These are phyloP conservation scores for Agaricus blazei DNA, from an alignment of 768 basidiomycete genomes.

Conservation along the genomic window DNA sequence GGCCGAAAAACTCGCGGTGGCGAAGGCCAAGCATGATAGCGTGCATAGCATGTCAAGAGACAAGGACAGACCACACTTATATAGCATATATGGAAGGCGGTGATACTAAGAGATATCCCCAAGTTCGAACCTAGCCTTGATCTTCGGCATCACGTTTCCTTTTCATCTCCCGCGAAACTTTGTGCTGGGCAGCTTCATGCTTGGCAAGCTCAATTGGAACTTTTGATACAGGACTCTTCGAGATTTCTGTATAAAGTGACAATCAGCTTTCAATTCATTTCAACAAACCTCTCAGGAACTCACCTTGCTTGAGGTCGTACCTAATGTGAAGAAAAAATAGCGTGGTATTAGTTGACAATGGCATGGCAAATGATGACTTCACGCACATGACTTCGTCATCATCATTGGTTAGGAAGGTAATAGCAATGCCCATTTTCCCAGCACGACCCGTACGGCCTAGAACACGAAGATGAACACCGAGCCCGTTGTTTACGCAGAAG, in stretches of 20 bases:
- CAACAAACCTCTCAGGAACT: constrained; percentile 16
- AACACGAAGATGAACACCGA: constrained; percentile 7
- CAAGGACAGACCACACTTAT: too few relatives aligned
- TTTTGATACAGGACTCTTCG: constrained; percentile 90
- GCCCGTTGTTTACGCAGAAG: constrained; percentile 12
- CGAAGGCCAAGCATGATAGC: too few relatives aligned
- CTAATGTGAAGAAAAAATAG: constrained; percentile 32
- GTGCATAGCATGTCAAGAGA: too few relatives aligned
- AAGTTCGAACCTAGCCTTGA: constrained; percentile 32
- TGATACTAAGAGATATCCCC: too few relatives aligned
- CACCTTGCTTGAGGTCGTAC: constrained; percentile 94
- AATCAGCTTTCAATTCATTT: background rate
- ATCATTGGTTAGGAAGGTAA: constrained; percentile 94
- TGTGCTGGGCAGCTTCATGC: constrained; percentile 89
- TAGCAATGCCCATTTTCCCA: constrained; percentile 88
- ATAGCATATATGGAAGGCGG: too few relatives aligned
- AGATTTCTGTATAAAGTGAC: constrained; percentile 58
- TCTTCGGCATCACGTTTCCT: constrained; percentile 85
- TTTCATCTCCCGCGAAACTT: constrained; percentile 93
- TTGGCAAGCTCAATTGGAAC: constrained; percentile 83
- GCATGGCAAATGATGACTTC: constrained; percentile 9
- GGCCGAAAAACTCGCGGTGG: too few relatives aligned
- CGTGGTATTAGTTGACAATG: constrained; percentile 12
- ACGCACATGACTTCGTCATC: constrained; percentile 96
- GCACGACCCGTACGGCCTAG: constrained; percentile 95